Conservation (phyloP, 257 asterid genomes). For the Solanum piurae region DNA sequence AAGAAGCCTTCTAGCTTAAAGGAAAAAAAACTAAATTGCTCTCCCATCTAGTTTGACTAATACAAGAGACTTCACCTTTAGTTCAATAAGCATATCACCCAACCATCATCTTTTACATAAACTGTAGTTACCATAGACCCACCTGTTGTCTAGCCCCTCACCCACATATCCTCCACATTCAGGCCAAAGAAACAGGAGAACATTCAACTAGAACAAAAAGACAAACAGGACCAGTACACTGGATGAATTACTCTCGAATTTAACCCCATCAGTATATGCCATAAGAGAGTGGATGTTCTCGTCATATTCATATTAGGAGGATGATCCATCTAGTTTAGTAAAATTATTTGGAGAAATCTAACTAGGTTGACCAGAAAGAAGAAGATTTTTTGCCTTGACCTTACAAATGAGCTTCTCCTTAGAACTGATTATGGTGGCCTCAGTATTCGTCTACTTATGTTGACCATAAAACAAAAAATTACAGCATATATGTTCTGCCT, state of each 20-base stretch:
- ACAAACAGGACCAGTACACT: not conserved
- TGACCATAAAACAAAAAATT: not conserved
- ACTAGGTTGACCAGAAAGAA: not conserved
- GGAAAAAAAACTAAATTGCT: too few relatives aligned
- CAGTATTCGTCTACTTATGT: not conserved
- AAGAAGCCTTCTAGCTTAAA: not conserved
- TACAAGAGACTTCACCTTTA: not conserved
- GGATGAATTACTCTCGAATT: not conserved
- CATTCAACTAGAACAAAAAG: not conserved
- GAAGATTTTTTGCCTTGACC: not conserved
- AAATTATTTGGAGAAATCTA: not conserved
- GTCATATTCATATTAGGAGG: not conserved
- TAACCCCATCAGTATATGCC: not conserved
- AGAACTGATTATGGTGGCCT: not conserved
- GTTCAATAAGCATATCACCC: not conserved
- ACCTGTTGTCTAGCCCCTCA: not conserved
- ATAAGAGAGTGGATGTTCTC: not conserved
- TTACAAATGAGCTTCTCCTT: not conserved
- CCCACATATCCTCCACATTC: not conserved
- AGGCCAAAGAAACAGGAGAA: not conserved
- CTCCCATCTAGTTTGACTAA: too few relatives aligned
- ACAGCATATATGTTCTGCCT: not conserved
- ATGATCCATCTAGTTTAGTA: not conserved
- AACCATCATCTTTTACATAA: not conserved
- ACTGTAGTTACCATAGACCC: not conserved